Evolutionary conservation across 345 rosid genomes (phyloP).

Genomic region (Rhodamnia argentea): DNA sequence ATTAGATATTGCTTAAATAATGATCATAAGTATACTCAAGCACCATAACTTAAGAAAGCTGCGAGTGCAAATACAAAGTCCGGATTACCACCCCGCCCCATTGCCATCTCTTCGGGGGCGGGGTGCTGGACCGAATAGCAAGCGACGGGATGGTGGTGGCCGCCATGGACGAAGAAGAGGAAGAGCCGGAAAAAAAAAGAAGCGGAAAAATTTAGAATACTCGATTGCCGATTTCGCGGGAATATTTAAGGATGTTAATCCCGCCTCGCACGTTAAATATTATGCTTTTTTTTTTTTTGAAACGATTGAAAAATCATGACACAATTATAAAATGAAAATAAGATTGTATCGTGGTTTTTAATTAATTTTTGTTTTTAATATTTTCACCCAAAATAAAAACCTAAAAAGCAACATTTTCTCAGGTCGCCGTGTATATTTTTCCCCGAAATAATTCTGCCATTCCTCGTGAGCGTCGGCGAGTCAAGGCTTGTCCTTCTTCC

Average conservation of each 20-base stretch:
- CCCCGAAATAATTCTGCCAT: background rate
- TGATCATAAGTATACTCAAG: background rate
- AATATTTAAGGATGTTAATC: background rate
- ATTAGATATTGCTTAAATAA: background rate
- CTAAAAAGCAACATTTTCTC: background rate
- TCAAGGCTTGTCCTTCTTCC: too few species aligned
- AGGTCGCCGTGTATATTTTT: background rate
- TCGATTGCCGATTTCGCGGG: too few species aligned
- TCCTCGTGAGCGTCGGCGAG: too few species aligned
- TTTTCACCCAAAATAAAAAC: background rate
- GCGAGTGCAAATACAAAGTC: rapidly evolving
- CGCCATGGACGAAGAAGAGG: rapidly evolving
- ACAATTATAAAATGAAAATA: background rate
- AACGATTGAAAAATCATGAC: background rate
- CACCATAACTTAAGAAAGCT: background rate
- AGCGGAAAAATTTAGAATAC: rapidly evolving
- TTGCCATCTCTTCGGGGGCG: rapidly evolving
- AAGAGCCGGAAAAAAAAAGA: background rate
- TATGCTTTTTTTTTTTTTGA: background rate
- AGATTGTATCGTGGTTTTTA: too few species aligned
- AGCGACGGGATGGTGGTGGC: background rate
- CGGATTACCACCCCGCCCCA: background rate
- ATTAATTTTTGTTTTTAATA: background rate
- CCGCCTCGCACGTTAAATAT: background rate
- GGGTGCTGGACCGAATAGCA: background rate